These are phyloP conservation scores for Phylloboletellus chloephorus DNA, from an alignment of 1,284 basidiomycete genomes.

Conservation along the genomic window DNA sequence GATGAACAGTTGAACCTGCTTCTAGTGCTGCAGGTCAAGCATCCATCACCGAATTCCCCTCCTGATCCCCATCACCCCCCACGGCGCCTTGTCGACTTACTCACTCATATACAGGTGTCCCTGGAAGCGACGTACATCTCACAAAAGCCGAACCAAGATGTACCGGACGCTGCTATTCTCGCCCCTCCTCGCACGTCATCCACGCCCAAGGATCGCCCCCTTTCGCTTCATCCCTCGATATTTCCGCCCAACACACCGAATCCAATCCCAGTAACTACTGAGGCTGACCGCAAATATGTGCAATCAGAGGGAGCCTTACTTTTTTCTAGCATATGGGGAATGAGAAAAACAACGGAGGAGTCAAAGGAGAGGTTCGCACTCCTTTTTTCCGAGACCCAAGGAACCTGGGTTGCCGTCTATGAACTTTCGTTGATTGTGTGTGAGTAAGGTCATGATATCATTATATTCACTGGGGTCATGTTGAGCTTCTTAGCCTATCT, in stretches of 20 bases:
- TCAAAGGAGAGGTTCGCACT: slow-evolving; percentile 55
- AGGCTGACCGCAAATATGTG: slow-evolving; percentile 67
- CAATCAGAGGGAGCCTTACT: slow-evolving; percentile 72
- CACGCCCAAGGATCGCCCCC: slow-evolving; percentile 31
- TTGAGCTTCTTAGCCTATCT: slow-evolving; percentile 53
- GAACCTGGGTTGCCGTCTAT: slow-evolving; percentile 73
- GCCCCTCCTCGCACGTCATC: slow-evolving; percentile 47
- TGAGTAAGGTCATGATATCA: slow-evolving; percentile 38
- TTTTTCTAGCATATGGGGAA: slow-evolving; percentile 68
- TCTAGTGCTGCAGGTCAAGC: slow-evolving; percentile 50
- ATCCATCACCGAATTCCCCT: slow-evolving; percentile 32
- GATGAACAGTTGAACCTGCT: slow-evolving; percentile 74
- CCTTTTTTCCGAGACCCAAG: slow-evolving; percentile 52
- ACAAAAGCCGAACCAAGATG: slow-evolving; percentile 31
- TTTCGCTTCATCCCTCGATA: slow-evolving; percentile 50
- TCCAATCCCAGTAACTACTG: slow-evolving; percentile 64
- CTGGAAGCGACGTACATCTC: slow-evolving; percentile 81
- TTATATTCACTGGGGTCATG: background rate
- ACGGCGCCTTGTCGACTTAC: slow-evolving; percentile 52
- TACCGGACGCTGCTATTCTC: slow-evolving; percentile 36
- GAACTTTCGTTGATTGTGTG: slow-evolving; percentile 68
- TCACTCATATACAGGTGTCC: slow-evolving; percentile 70
- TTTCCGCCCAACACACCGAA: slow-evolving; percentile 72
- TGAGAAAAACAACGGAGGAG: slow-evolving; percentile 38
- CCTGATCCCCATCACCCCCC: slow-evolving; percentile 46